Conservation (phyloP, 2,329 filamentous ascomycete species). For the Emericellopsis cladophorae region DNA sequence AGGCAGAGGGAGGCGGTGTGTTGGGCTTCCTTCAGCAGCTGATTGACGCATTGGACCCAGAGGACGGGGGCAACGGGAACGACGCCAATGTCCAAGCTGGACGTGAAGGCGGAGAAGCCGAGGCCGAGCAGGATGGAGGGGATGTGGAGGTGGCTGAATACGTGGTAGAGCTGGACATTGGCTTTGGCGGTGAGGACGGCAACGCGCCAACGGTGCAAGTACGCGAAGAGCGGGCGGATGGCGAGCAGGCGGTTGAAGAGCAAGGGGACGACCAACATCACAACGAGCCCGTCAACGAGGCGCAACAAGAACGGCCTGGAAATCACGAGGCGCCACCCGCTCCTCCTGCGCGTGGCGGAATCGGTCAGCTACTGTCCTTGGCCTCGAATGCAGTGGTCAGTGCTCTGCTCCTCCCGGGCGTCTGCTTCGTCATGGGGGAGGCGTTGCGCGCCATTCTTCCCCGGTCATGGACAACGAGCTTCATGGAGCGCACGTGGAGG, state of each 20-base stretch:
- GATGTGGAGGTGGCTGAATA: not conserved
- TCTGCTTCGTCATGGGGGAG: constrained; percentile 70
- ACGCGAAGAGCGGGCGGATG: no score
- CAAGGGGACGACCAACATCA: constrained; percentile 17
- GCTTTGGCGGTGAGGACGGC: no score
- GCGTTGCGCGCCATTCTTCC: constrained; percentile 59
- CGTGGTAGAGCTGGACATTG: not conserved
- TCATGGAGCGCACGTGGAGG: constrained; percentile 13
- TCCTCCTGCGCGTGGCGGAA: constrained; percentile 18
- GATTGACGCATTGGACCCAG: constrained; percentile 21
- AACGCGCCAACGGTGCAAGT: no score
- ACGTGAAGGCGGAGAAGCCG: constrained; percentile 9
- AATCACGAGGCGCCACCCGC: constrained; percentile 7
- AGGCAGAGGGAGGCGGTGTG: constrained; percentile 14
- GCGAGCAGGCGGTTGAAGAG: constrained; percentile 8
- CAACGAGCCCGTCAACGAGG: constrained; percentile 4
- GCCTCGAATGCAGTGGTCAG: constrained; percentile 37
- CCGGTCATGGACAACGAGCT: constrained; percentile 45
- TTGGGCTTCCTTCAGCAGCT: constrained; percentile 21
- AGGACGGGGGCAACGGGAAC: constrained; percentile 8
- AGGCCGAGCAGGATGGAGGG: constrained; percentile 7
- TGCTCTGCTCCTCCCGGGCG: constrained; percentile 63
- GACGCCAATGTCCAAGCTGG: no score
- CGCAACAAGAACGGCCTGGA: not conserved
- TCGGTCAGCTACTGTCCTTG: constrained; percentile 24